Conservation (phyloP, 192 early-diverging fungal species). For the Geranomyces michiganensis region DNA sequence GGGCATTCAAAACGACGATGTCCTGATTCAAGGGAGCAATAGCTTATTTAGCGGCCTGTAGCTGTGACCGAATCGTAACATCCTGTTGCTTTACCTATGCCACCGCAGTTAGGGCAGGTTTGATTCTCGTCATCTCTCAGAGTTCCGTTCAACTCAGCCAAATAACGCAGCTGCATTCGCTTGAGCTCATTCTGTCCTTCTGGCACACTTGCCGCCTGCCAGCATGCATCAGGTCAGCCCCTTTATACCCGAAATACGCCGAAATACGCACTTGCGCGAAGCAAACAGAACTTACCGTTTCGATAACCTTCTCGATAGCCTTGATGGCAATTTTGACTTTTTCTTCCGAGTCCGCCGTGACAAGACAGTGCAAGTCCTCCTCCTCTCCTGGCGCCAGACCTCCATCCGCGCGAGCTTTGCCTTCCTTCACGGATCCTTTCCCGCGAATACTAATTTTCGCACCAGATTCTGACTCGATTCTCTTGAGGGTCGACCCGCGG, state of each 20-base stretch:
- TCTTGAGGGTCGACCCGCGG: slow-evolving; percentile 94
- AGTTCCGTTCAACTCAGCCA: slow-evolving; percentile 95
- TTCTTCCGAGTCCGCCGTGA: slow-evolving; percentile 86
- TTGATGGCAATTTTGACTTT: slow-evolving; percentile 85
- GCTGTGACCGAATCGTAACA: neutral
- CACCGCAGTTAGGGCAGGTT: slow-evolving; percentile 93
- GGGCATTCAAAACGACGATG: slow-evolving; percentile 93
- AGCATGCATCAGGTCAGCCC: neutral
- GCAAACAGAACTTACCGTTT: slow-evolving; percentile 66
- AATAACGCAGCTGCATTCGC: slow-evolving; percentile 88
- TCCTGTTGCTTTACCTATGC: slow-evolving; percentile 33
- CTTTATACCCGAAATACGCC: too few species aligned
- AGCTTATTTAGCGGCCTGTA: neutral
- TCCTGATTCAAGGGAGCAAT: slow-evolving; percentile 46
- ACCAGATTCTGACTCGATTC: slow-evolving; percentile 91
- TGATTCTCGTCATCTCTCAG: slow-evolving; percentile 94
- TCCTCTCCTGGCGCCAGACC: slow-evolving; percentile 55
- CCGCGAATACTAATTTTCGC: slow-evolving; percentile 97
- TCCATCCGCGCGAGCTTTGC: slow-evolving; percentile 63
- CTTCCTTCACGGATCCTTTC: slow-evolving; percentile 95
- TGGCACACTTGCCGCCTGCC: slow-evolving; percentile 80
- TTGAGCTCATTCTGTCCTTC: slow-evolving; percentile 97
- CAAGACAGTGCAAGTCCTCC: slow-evolving; percentile 86
- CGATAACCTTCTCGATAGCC: slow-evolving; percentile 89
- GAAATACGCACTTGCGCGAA: too few species aligned